A percentile compares a stretch with the other conserved stretches of the same genome.
phyloP scores from a whole-genome alignment of 441 rosid species.

The Gossypium trilobum region DNA sequence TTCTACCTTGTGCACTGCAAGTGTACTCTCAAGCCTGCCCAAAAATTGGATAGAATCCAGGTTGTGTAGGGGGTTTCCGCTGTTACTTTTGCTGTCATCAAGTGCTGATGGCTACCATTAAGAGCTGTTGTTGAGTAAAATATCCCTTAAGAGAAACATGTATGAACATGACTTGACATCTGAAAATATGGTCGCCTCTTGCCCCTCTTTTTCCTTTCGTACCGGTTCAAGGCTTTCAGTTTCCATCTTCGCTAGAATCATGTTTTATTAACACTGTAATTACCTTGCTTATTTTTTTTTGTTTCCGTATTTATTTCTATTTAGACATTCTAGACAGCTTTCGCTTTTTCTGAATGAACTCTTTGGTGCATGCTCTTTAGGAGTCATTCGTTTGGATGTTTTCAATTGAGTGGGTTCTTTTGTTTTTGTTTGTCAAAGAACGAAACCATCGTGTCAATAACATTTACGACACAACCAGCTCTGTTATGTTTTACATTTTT shows the following conservation, averaged over 20 bases:
- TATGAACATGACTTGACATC: background rate
- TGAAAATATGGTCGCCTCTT: background rate
- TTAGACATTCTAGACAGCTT: background rate
- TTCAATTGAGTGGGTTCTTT: background rate
- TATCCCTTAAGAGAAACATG: background rate
- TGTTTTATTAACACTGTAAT: background rate
- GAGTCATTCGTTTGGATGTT: background rate
- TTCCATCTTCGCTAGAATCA: background rate
- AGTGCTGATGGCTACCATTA: background rate
- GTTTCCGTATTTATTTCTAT: background rate
- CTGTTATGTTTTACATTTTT: background rate
- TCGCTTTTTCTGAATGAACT: background rate
- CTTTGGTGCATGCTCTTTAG: background rate
- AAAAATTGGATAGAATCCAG: background rate
- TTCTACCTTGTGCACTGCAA: background rate
- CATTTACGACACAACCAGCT: background rate
- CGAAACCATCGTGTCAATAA: background rate
- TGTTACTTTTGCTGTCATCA: background rate
- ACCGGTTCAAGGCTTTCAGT: background rate
- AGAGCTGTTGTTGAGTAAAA: background rate
- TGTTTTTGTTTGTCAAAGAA: background rate
- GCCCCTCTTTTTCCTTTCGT: background rate
- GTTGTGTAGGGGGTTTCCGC: background rate
- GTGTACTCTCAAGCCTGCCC: background rate
- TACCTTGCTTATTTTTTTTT: background rate